phyloP scores from a whole-genome alignment of 371 early-diverging fungal genomes.

The Mortierella sp. region DNA sequence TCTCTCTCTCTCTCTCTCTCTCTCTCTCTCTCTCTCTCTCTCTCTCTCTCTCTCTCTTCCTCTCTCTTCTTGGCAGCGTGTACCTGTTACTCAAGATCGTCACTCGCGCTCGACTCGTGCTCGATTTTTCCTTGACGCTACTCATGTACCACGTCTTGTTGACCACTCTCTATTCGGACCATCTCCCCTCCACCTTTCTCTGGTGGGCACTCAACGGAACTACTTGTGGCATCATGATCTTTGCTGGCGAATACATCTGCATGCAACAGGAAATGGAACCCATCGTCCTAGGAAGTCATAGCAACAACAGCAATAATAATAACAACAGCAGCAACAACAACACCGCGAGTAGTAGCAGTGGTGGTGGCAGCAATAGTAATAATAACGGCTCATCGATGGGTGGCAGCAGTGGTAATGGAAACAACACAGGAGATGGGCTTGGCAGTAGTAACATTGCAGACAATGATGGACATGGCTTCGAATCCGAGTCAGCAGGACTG shows the following conservation, averaged over 20 bases:
- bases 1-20: not conserved
- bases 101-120: conserved; percentile 81
- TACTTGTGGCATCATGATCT: conserved; percentile 67
- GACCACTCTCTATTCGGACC: conserved; percentile 67
- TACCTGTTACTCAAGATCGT: conserved; percentile 72
- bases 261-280: conserved; percentile 88
- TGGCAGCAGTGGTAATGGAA: conserved; percentile 2
- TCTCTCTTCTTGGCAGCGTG: conserved; percentile 40
- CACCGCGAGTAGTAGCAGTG: conserved; percentile 5
- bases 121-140: conserved; percentile 85
- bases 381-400: conserved; percentile 15
- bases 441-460: conserved; percentile 12
- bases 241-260: conserved; percentile 87
- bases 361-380: conserved; percentile 3
- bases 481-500: conserved; percentile 33
- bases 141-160: conserved; percentile 74
- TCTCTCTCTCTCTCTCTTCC: not conserved
- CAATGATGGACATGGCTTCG: conserved; percentile 17
- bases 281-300: conserved; percentile 63
- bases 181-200: conserved; percentile 66
- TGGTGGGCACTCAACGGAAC: conserved; percentile 78
- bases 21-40: not conserved
- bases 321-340: conserved; percentile 10
- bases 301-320: conserved; percentile 5
- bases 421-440: conserved; percentile 4